Conservation (phyloP, 2,329 filamentous ascomycete genomes). For the Sporothrix euskadiensis region DNA sequence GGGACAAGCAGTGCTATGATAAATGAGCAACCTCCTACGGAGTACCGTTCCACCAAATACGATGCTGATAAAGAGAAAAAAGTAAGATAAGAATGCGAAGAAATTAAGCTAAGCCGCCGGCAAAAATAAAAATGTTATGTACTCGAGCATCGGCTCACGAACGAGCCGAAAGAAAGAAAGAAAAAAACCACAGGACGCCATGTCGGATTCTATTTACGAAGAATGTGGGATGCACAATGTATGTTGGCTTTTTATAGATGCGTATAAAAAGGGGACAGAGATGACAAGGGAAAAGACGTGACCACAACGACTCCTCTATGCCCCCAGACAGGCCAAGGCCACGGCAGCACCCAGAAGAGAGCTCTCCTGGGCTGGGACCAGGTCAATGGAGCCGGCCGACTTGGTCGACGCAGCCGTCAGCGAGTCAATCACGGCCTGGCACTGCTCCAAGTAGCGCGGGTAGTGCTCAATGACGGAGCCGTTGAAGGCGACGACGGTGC, state of each 20-base stretch:
- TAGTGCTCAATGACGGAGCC: slow-evolving; percentile 80
- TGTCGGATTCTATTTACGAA: background rate
- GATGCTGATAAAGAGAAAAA: background rate
- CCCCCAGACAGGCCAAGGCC: slow-evolving; percentile 54
- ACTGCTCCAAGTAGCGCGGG: slow-evolving; percentile 62
- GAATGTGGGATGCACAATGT: background rate
- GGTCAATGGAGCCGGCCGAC: slow-evolving; percentile 52
- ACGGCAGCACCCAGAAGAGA: slow-evolving; percentile 75
- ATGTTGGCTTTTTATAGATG: background rate
- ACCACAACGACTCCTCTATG: background rate
- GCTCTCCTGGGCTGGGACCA: slow-evolving; percentile 71
- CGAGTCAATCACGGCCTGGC: slow-evolving; percentile 64
- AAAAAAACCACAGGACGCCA: background rate
- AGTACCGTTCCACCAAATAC: background rate
- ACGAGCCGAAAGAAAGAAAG: background rate
- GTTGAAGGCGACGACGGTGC: slow-evolving; percentile 71
- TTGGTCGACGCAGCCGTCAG: slow-evolving; percentile 41
- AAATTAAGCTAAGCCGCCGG: background rate
- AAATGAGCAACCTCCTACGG: no score
- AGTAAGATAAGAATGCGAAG: background rate
- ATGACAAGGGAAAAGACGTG: background rate
- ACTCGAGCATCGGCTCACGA: background rate
- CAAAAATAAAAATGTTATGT: background rate
- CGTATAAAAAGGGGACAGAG: background rate
- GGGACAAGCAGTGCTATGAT: no score